A percentile compares a stretch with the other conserved stretches of the same genome.
These are phyloP conservation scores for Fusarium irregulare DNA, from an alignment of 2,329 filamentous ascomycete genomes.

Conservation along the genomic window DNA sequence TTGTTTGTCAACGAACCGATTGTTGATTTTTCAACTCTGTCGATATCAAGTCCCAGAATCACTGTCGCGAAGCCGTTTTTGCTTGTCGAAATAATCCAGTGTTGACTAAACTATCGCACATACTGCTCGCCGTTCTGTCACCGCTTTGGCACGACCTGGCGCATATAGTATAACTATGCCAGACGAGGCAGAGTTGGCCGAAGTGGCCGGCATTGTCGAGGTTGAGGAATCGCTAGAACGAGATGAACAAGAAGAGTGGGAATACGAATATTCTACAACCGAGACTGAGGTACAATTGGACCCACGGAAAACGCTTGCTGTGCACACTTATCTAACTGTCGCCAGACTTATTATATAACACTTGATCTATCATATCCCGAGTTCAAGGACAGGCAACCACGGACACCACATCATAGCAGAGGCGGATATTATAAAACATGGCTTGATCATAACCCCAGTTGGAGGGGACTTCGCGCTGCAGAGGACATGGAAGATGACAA, in stretches of 20 bases:
- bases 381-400: slow-evolving; percentile 60
- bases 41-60: not conserved
- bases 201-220: slow-evolving; percentile 45
- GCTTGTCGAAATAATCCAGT: not conserved
- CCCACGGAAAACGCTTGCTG: not conserved
- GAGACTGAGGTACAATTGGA: slow-evolving; percentile 65
- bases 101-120: not conserved
- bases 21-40: not conserved
- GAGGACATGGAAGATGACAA: slow-evolving; percentile 48
- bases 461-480: slow-evolving; percentile 21
- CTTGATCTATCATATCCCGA: slow-evolving; percentile 71
- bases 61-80: not conserved
- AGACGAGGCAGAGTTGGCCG: slow-evolving; percentile 33
- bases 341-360: slow-evolving; percentile 72
- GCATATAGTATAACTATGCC: slow-evolving; percentile 22
- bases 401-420: slow-evolving; percentile 52
- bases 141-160: not conserved
- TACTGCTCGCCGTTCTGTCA: not conserved
- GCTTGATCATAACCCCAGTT: slow-evolving; percentile 49
- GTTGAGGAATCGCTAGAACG: slow-evolving; percentile 47
- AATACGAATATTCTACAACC: slow-evolving; percentile 73
- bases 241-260: slow-evolving; percentile 70
- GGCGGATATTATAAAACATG: slow-evolving; percentile 62
- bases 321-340: slow-evolving; percentile 16
- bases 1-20: slow-evolving; percentile 15